These are phyloP conservation scores for Cyathus striatus DNA, from an alignment of 768 basidiomycete genomes.

Conservation along the genomic window DNA sequence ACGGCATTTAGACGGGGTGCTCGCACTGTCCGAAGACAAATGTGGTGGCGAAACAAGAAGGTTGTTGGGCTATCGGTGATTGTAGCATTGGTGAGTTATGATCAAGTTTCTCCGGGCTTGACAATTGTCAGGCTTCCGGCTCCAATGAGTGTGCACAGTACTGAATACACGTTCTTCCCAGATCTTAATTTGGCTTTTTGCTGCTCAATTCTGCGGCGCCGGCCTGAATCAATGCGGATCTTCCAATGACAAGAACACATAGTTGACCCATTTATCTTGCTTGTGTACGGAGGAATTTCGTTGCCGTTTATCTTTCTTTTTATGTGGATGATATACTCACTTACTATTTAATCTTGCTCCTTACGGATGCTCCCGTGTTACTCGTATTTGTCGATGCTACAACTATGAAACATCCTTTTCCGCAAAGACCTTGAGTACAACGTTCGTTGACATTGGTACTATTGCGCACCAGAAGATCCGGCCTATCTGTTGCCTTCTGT, in stretches of 20 bases:
- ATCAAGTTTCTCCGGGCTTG: neutral
- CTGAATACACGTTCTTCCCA: conserved; percentile 16
- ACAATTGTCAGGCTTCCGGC: neutral
- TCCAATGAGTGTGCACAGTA: too few relatives aligned
- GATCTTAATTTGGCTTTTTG: conserved; percentile 76
- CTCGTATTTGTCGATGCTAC: too few relatives aligned
- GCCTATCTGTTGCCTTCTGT: too few relatives aligned
- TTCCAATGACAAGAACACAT: conserved; percentile 9
- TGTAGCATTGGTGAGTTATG: conserved; percentile 65
- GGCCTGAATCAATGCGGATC: conserved; percentile 62
- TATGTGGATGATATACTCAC: neutral
- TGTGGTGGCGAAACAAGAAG: conserved; percentile 88
- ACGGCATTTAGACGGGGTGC: conserved; percentile 91
- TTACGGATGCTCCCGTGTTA: neutral
- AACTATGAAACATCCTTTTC: too few relatives aligned
- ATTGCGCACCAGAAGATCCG: neutral
- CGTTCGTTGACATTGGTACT: too few relatives aligned
- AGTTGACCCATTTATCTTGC: neutral
- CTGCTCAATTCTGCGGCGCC: conserved; percentile 88
- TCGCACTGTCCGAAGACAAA: conserved; percentile 71
- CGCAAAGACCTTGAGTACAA: too few relatives aligned
- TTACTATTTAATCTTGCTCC: neutral
- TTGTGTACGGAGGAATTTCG: neutral
- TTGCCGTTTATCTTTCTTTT: neutral
- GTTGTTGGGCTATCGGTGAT: conserved; percentile 61